Conservation (phyloP, 1,284 basidiomycete species). For the Trichosporon faecale region DNA sequence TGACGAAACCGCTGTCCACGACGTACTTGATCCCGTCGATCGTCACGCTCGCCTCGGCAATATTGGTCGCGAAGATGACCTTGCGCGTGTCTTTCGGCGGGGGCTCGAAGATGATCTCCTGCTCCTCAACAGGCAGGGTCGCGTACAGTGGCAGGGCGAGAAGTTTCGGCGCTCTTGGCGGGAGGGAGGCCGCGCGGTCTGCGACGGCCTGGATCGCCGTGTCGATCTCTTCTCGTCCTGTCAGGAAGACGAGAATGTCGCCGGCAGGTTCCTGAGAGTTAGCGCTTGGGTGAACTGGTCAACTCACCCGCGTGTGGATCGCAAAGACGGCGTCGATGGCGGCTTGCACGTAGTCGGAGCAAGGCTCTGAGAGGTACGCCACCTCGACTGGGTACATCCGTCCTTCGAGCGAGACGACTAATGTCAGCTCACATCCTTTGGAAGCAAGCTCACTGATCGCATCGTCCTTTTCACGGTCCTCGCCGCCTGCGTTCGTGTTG, state of each 20-base stretch:
- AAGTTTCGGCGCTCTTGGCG: slow-evolving; percentile 61
- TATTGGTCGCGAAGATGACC: slow-evolving; percentile 90
- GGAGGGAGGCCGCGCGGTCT: slow-evolving; percentile 74
- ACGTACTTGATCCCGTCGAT: slow-evolving; percentile 94
- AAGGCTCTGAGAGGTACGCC: slow-evolving; percentile 69
- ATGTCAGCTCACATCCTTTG: slow-evolving; percentile 37
- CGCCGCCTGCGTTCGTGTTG: slow-evolving; percentile 55
- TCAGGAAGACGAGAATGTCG: slow-evolving; percentile 89
- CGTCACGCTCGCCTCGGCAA: slow-evolving; percentile 95
- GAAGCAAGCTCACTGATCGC: slow-evolving; percentile 42
- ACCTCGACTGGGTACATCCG: slow-evolving; percentile 87
- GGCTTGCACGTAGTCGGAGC: slow-evolving; percentile 74
- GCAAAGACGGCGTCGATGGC: slow-evolving; percentile 82
- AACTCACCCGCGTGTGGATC: slow-evolving; percentile 72
- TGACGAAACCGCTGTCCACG: slow-evolving; percentile 92
- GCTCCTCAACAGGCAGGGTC: slow-evolving; percentile 79
- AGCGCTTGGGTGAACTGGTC: background rate
- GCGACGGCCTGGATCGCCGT: slow-evolving; percentile 74
- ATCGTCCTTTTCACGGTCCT: slow-evolving; percentile 49
- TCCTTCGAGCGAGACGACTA: slow-evolving; percentile 85
- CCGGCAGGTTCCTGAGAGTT: slow-evolving; percentile 65
- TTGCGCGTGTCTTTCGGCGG: slow-evolving; percentile 74
- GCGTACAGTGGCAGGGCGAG: slow-evolving; percentile 79
- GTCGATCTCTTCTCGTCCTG: slow-evolving; percentile 97
- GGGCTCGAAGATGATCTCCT: slow-evolving; percentile 76